These are phyloP conservation scores for Glycine soja DNA, from an alignment of 306 rosid genomes.

Conservation along the genomic window DNA sequence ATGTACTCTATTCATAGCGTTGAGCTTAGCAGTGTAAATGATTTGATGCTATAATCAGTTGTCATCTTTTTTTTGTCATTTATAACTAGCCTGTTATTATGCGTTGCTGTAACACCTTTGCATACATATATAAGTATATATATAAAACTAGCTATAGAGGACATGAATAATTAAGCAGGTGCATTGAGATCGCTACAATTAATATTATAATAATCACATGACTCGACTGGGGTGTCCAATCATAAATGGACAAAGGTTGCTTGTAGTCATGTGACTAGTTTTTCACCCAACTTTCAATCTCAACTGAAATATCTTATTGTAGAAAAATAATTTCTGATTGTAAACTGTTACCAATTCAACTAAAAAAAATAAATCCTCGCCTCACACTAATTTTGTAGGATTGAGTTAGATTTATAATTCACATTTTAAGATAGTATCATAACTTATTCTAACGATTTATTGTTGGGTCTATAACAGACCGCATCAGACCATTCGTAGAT, in stretches of 20 bases:
- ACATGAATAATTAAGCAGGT: slow-evolving; percentile 23
- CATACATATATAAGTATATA: too few species aligned
- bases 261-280: neutral
- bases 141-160: neutral
- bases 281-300: neutral
- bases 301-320: neutral
- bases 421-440: too few species aligned
- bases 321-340: neutral
- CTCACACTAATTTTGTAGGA: too few species aligned
- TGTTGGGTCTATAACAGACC: too few species aligned
- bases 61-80: too few species aligned
- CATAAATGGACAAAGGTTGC: neutral
- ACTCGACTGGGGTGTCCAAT: neutral
- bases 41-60: slow-evolving; percentile 27
- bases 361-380: too few species aligned
- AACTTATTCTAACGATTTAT: too few species aligned
- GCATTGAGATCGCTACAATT: slow-evolving; percentile 22
- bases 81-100: too few species aligned
- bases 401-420: too few species aligned
- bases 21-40: slow-evolving; percentile 50
- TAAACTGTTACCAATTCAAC: too few species aligned
- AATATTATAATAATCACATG: slow-evolving; percentile 10
- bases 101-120: too few species aligned
- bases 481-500: too few species aligned
- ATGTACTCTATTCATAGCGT: slow-evolving; percentile 35